Percentiles rank a stretch among this genome's conserved stretches.
These are phyloP conservation scores for Aspergillus quadricinctus DNA, from an alignment of 2,329 filamentous ascomycete species.

Conservation along the genomic window DNA sequence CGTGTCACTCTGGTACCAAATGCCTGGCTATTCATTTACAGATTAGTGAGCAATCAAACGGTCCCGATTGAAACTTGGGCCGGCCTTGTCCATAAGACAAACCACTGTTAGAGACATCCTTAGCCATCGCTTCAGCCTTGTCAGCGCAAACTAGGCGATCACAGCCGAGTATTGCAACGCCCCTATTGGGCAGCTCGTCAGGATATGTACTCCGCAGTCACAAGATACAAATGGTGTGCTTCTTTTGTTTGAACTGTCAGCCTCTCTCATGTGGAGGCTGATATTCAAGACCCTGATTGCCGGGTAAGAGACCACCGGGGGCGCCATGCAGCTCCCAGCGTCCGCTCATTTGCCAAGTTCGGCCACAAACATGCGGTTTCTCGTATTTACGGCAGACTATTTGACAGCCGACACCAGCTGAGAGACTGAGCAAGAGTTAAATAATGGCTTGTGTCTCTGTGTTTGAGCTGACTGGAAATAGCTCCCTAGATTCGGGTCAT, in stretches of 20 bases:
- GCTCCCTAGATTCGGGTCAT: too few relatives aligned
- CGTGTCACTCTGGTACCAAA: too few relatives aligned
- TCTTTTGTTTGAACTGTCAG: neutral
- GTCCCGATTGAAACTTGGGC: too few relatives aligned
- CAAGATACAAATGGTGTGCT: neutral
- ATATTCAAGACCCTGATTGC: neutral
- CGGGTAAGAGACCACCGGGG: neutral
- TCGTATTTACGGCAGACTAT: neutral
- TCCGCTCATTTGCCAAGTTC: neutral
- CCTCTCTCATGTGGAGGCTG: neutral
- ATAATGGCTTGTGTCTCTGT: neutral
- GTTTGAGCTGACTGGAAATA: too few relatives aligned
- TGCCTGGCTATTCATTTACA: too few relatives aligned
- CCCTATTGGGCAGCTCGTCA: neutral
- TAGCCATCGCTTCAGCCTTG: too few relatives aligned
- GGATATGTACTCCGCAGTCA: neutral
- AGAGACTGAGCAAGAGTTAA: neutral
- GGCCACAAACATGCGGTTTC: neutral
- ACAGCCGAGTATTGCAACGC: neutral
- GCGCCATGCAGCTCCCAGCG: neutral
- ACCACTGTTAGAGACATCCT: too few relatives aligned
- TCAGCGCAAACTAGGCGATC: neutral
- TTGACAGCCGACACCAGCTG: neutral
- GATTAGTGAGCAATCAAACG: too few relatives aligned
- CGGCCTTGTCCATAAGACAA: too few relatives aligned